A percentile compares a stretch with the other conserved stretches of the same genome.
phyloP scores from a whole-genome alignment of 495 filamentous ascomycete genomes.

The Sphaerosporella brunnea region DNA sequence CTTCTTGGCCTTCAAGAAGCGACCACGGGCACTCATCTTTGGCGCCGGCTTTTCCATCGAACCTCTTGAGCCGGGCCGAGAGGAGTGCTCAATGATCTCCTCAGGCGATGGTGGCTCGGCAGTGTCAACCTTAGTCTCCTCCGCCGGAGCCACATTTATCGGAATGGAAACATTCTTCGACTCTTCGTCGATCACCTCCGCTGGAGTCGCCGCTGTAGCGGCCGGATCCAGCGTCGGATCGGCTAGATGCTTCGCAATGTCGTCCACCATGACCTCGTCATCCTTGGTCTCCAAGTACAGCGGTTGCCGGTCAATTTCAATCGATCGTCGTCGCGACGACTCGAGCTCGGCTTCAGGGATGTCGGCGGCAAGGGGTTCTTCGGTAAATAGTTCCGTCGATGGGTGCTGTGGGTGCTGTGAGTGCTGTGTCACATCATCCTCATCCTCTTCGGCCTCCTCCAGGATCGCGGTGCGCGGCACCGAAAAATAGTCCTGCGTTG shows the following conservation, averaged over 20 bases:
- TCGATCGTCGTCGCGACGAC: neutral
- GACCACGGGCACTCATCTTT: neutral
- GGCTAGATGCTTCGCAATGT: neutral
- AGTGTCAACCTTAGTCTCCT: neutral
- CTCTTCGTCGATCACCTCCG: neutral
- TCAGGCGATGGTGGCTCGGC: conserved; percentile 2
- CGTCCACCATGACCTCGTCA: neutral
- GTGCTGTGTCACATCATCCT: neutral
- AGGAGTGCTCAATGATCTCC: conserved; percentile 1
- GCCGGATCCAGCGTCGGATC: neutral
- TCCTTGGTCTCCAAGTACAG: neutral
- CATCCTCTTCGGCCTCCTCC: neutral
- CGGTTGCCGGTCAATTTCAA: conserved; percentile 1
- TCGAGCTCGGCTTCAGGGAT: conserved; percentile 1
- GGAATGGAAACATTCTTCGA: too few relatives aligned
- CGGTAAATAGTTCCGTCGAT: neutral
- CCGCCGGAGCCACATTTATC: too few relatives aligned
- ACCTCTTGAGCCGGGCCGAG: neutral
- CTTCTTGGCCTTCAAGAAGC: conserved; percentile 5
- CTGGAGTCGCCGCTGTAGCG: neutral
- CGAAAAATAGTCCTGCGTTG: neutral
- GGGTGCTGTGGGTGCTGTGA: neutral
- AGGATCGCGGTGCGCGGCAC: neutral
- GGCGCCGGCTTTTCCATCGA: neutral
- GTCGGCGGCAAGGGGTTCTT: conserved; percentile 3